phyloP scores from a whole-genome alignment of 345 rosid species.

The Nasturtium officinale region DNA sequence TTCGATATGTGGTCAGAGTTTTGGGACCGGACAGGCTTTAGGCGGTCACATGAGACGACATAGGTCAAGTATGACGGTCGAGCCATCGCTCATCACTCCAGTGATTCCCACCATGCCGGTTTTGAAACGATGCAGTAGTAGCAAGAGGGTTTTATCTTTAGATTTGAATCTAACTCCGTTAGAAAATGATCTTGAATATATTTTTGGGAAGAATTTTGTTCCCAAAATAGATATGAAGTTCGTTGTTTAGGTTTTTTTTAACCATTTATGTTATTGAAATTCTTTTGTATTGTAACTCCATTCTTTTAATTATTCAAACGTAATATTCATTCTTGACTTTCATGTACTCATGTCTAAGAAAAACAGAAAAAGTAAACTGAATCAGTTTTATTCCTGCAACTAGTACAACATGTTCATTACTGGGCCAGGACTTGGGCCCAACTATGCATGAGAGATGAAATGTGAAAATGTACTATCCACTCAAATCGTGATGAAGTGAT shows the following conservation, averaged over 20 bases:
- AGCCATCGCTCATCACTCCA: constrained; percentile 27
- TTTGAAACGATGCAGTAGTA: constrained; percentile 55
- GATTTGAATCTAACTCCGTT: constrained; percentile 80
- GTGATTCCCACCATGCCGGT: constrained; percentile 46
- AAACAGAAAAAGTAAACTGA: not conserved
- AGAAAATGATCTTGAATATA: constrained; percentile 66
- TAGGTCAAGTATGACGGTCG: constrained; percentile 36
- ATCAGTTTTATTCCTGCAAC: not conserved
- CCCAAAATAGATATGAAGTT: constrained; percentile 56
- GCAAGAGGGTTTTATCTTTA: constrained; percentile 55
- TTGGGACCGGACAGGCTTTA: constrained; percentile 68
- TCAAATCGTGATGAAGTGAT: not conserved
- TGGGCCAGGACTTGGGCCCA: constrained; percentile 9
- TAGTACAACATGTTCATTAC: not conserved
- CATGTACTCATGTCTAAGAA: not conserved
- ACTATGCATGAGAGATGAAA: not conserved
- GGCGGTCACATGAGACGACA: constrained; percentile 86
- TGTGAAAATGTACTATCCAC: not conserved
- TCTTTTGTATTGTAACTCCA: constrained; percentile 29
- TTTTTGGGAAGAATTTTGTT: constrained; percentile 58
- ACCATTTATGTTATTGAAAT: constrained; percentile 2
- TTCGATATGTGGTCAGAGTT: constrained; percentile 63
- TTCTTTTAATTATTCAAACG: constrained; percentile 29
- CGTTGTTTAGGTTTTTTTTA: constrained; percentile 5
- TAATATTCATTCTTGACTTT: constrained; percentile 4